Evolutionary conservation across 1,139 yeast genomes (phyloP), one percentile per base, ranked within the genome.

Genomic region (Debaryomyces coudertii): DNA sequence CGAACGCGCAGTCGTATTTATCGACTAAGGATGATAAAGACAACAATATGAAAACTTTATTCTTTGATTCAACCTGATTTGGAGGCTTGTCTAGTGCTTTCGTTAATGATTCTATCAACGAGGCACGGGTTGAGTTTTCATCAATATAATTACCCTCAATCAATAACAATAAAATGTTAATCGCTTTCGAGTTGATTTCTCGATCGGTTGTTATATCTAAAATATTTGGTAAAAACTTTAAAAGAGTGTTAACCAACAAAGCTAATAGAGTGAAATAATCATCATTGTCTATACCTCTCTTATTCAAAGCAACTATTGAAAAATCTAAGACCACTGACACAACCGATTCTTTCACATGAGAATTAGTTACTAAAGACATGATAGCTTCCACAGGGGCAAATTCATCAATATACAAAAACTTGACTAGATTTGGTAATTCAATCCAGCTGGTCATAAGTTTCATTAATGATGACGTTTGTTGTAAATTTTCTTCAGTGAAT

Each of bases 391-490:
- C 76, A 3, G 90, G 80, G 3, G 80, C 73, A 49, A 68, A 73
- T 29, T 83, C 77, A 56, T 86, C 85, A 47, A 77, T 70, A 52
- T 77, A 76, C 46, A 89, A 65, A 50, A 86, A 81, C 16, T 73
- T 72, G 42, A 76, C 68, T 34, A 85, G 71, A 23, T 71, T 68
- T 9, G 74, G 70, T 24, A 70, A 66, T 11, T 76, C 71, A 38
- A 93, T 77, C 83, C 96, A 80, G 12, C 79, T 71, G 4, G 80
- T 67, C 55, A 92, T 79, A n/a, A 90, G 63, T 47, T 73, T 79
- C 79, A 92, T 71, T 42, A 92, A 64, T 0, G 96, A 80, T 0
- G 97, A 90, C 1, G 92, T 85, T 57, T 85, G 90, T 58, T 90
- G 95, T 39, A 87, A 71, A 60, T 92, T 92, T 56, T 88, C 96